phyloP scores from a whole-genome alignment of 1,284 basidiomycete species.

The Sporisorium reilianum region DNA sequence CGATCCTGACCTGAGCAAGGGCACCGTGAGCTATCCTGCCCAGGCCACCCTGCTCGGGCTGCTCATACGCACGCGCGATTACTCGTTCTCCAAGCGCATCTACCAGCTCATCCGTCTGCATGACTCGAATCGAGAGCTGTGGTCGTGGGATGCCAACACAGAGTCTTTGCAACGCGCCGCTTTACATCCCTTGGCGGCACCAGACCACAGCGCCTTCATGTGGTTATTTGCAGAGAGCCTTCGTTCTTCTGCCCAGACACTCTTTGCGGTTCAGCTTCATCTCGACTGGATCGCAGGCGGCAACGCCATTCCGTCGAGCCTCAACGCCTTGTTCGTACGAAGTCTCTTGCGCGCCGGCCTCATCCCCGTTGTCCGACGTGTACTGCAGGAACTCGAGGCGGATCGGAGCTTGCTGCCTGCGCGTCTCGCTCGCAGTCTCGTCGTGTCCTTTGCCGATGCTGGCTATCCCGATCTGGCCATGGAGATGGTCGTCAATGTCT shows the following conservation, averaged over 20 bases:
- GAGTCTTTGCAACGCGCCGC: conserved; percentile 14
- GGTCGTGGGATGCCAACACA: conserved; percentile 17
- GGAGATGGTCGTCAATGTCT: conserved; percentile 28
- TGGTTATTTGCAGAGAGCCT: conserved; percentile 43
- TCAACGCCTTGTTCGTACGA: conserved; percentile 30
- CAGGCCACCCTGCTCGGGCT: conserved; percentile 47
- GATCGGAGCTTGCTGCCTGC: conserved; percentile 21
- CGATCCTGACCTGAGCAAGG: conserved; percentile 35
- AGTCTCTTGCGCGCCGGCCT: conserved; percentile 24
- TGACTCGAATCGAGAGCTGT: conserved; percentile 23
- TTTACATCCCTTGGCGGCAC: conserved; percentile 22
- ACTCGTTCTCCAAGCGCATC: conserved; percentile 34
- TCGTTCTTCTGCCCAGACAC: background rate
- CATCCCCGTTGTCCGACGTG: conserved; percentile 22
- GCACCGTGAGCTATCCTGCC: conserved; percentile 16
- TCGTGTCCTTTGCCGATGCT: conserved; percentile 37
- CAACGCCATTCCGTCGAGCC: conserved; percentile 20
- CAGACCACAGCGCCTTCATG: conserved; percentile 30
- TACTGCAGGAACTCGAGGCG: conserved; percentile 31
- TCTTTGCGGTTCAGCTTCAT: conserved; percentile 42
- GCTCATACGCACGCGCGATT: conserved; percentile 38
- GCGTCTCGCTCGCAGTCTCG: conserved; percentile 33
- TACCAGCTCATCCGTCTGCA: conserved; percentile 39
- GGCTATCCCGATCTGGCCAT: conserved; percentile 41
- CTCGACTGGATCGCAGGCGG: conserved; percentile 50